Evolutionary conservation across 2,329 filamentous ascomycete genomes (phyloP).

Genomic region (Cladosporium cucumerinum): DNA sequence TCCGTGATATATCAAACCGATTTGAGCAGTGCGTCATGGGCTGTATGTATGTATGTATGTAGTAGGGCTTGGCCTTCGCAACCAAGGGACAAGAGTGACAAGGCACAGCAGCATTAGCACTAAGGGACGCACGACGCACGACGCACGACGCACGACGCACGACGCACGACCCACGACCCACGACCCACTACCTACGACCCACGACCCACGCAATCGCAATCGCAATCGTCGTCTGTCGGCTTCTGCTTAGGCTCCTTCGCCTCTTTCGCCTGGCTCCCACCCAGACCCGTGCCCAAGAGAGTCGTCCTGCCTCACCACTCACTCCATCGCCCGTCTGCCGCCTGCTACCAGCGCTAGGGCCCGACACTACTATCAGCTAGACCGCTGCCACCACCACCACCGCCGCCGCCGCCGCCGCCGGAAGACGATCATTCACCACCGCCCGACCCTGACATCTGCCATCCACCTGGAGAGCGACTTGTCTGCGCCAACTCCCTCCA

Average conservation of each 20-base stretch:
- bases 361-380: conserved; percentile 1
- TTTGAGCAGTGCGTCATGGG: background rate
- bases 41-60: too few relatives aligned
- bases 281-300: background rate
- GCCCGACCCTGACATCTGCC: background rate
- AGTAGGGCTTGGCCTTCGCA: background rate
- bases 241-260: background rate
- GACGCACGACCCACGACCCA: too few relatives aligned
- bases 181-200: too few relatives aligned
- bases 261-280: background rate
- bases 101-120: background rate
- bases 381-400: background rate
- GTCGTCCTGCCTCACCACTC: background rate
- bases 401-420: background rate
- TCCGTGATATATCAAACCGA: background rate
- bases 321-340: background rate
- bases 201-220: background rate
- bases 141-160: too few relatives aligned
- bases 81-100: background rate
- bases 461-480: background rate
- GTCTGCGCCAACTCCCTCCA: background rate
- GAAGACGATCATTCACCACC: background rate
- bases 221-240: background rate
- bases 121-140: background rate
- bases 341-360: background rate